Evolutionary conservation across 164 flowering plant species (phyloP).

Genomic region (Santalum album): DNA sequence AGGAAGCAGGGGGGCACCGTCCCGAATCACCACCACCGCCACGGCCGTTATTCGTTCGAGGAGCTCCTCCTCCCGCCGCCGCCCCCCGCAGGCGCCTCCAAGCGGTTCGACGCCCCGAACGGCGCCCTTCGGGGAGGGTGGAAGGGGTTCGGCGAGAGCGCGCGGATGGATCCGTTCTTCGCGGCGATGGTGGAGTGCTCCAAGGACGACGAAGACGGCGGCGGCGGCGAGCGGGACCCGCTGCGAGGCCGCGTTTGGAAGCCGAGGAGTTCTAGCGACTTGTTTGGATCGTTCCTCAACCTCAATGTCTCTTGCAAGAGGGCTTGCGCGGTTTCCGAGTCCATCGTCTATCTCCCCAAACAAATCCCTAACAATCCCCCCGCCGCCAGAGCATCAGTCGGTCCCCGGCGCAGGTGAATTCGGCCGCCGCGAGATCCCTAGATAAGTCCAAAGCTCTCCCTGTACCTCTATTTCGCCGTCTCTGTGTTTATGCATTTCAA

Average conservation of each 20-base stretch:
- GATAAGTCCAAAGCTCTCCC: background rate
- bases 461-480: no score
- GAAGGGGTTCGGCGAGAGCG: background rate
- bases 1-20: no score
- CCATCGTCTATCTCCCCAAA: conserved; percentile 35
- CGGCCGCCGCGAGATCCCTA: background rate
- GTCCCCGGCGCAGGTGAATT: background rate
- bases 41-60: background rate
- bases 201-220: conserved; percentile 22
- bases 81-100: conserved; percentile 14
- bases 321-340: conserved; percentile 38
- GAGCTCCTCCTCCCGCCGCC: conserved; percentile 39
- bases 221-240: background rate
- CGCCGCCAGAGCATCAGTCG: background rate
- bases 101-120: conserved; percentile 2
- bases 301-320: conserved; percentile 41
- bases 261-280: conserved; percentile 25
- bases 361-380: conserved; percentile 12
- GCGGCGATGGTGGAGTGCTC: conserved; percentile 50
- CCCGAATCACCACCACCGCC: no score
- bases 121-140: conserved; percentile 3
- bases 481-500: no score
- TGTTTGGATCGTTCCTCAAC: conserved; percentile 26
- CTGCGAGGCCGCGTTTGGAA: conserved; percentile 7
- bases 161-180: conserved; percentile 37